These are phyloP conservation scores for Stromatinia cepivora DNA, from an alignment of 2,329 filamentous ascomycete genomes.

Conservation along the genomic window DNA sequence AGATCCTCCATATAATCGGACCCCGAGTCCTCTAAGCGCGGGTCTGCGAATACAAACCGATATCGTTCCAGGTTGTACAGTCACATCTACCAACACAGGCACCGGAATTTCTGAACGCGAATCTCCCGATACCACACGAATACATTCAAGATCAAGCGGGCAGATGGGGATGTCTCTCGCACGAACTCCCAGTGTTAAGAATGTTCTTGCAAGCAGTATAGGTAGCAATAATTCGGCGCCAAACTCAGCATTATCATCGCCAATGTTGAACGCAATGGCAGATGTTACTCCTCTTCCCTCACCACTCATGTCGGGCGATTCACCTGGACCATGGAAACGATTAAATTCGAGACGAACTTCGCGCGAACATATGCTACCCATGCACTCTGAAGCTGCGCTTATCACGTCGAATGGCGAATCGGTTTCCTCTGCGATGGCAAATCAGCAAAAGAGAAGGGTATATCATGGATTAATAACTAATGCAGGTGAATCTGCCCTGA, in stretches of 20 bases:
- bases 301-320: slow-evolving; percentile 65
- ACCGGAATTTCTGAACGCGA: slow-evolving; percentile 27
- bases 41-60: slow-evolving; percentile 43
- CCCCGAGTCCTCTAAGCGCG: slow-evolving; percentile 37
- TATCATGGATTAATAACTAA: slow-evolving; percentile 50
- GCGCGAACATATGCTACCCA: slow-evolving; percentile 45
- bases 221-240: slow-evolving; percentile 53
- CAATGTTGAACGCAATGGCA: slow-evolving; percentile 72
- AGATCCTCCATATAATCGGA: slow-evolving; percentile 24
- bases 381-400: slow-evolving; percentile 50
- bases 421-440: slow-evolving; percentile 51
- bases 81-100: slow-evolving; percentile 34
- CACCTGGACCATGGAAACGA: slow-evolving; percentile 65
- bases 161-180: slow-evolving; percentile 48
- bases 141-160: slow-evolving; percentile 25
- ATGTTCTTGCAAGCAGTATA: slow-evolving; percentile 52
- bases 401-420: slow-evolving; percentile 54
- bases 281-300: slow-evolving; percentile 79
- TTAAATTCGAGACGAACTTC: slow-evolving; percentile 51
- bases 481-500: slow-evolving; percentile 30
- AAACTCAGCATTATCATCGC: slow-evolving; percentile 69
- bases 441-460: slow-evolving; percentile 57
- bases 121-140: slow-evolving; percentile 26
- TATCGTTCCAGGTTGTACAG: slow-evolving; percentile 36
- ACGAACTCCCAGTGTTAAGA: slow-evolving; percentile 62